Percentiles rank a stretch among this genome's conserved stretches.
Evolutionary conservation across 2,329 filamentous ascomycete genomes (phyloP).

Genomic region (Kalaharituber pfeilii): DNA sequence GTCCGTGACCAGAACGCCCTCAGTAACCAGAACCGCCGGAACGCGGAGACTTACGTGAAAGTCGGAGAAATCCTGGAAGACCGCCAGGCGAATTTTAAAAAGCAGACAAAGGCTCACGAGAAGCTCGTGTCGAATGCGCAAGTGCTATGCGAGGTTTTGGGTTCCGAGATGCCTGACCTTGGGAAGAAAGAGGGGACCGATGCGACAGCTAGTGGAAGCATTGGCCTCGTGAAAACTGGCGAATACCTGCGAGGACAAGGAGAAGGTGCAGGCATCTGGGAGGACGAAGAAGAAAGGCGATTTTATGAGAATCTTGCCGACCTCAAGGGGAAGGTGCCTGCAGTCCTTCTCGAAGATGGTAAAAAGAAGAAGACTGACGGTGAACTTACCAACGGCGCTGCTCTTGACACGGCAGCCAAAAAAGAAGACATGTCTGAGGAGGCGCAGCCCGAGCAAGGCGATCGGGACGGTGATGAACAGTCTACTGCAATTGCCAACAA

Average conservation of each 20-base stretch:
- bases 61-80: conserved; percentile 97
- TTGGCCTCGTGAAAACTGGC: conserved; percentile 82
- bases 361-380: conserved; percentile 62
- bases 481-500: conserved; percentile 94
- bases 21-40: conserved; percentile 68
- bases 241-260: conserved; percentile 81
- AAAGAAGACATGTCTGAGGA: conserved; percentile 38
- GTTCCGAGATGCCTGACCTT: conserved; percentile 80
- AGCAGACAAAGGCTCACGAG: conserved; percentile 77
- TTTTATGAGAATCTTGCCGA: conserved; percentile 96
- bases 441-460: conserved; percentile 43
- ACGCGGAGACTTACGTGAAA: conserved; percentile 94
- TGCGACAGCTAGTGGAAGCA: conserved; percentile 51
- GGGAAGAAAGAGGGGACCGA: conserved; percentile 73
- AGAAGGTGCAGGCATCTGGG: conserved; percentile 89
- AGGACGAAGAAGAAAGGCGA: conserved; percentile 90
- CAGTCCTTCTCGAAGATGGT: conserved; percentile 76
- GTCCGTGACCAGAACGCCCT: conserved; percentile 82
- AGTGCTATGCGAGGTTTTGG: conserved; percentile 68
- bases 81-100: conserved; percentile 85
- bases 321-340: conserved; percentile 84
- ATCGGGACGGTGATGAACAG: too few species aligned
- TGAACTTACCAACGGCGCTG: conserved; percentile 35
- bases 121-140: conserved; percentile 78
- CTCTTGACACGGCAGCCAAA: conserved; percentile 28